phyloP scores from a whole-genome alignment of 2,329 filamentous ascomycete species.

The Pyricularia pennisetigena region DNA sequence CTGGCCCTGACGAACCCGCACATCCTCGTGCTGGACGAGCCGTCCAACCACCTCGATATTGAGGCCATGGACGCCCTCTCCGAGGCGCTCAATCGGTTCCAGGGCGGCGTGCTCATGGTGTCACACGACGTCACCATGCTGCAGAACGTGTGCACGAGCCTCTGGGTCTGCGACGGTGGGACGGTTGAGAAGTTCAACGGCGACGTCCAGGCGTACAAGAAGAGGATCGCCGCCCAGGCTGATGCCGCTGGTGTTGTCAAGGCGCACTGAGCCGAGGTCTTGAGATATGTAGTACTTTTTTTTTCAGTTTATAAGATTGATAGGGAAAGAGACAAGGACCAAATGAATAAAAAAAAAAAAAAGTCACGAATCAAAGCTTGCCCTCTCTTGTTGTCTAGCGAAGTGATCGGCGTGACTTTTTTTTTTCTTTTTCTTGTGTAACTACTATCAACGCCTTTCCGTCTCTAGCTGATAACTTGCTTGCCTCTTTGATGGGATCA shows the following conservation, averaged over 20 bases:
- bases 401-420: neutral
- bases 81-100: conserved; percentile 72
- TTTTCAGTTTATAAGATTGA: no score
- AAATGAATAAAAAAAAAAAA: neutral
- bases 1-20: conserved; percentile 88
- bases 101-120: conserved; percentile 96
- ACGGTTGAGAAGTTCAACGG: conserved; percentile 94
- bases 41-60: conserved; percentile 97
- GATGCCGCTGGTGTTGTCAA: conserved; percentile 79
- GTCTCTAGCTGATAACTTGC: neutral
- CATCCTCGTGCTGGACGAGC: conserved; percentile 95
- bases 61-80: conserved; percentile 97
- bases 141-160: conserved; percentile 84
- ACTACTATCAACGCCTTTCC: neutral
- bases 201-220: conserved; percentile 95
- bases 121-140: conserved; percentile 99
- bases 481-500: neutral
- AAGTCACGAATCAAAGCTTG: neutral
- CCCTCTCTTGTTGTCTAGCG: neutral
- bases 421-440: neutral
- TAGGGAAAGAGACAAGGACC: no score
- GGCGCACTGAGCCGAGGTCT: conserved; percentile 33
- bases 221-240: conserved; percentile 83
- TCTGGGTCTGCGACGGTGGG: conserved; percentile 95
- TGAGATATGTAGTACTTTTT: neutral